Conservation (phyloP, 2,329 filamentous ascomycete genomes). For the Tolypocladium amazonense region DNA sequence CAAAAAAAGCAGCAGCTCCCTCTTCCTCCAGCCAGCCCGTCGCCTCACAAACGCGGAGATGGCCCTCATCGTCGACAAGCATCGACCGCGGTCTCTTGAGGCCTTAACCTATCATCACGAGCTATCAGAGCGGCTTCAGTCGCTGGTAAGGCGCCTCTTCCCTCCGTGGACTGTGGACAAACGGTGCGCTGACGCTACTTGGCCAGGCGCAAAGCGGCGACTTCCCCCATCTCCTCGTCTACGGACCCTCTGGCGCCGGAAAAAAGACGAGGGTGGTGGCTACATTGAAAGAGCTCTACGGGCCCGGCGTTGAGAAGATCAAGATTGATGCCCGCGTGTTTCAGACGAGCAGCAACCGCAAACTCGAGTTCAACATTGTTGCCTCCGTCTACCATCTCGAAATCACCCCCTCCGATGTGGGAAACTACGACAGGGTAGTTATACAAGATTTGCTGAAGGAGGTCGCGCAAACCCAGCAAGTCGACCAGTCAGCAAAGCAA, state of each 20-base stretch:
- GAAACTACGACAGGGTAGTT: conserved; percentile 91
- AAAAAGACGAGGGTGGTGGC: conserved; percentile 97
- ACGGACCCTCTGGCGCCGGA: conserved; percentile 89
- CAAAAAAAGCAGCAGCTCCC: conserved; percentile 11
- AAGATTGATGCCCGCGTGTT: conserved; percentile 98
- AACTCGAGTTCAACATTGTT: conserved; percentile 98
- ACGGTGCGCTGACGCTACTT: conserved; percentile 2
- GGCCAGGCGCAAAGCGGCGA: conserved; percentile 85
- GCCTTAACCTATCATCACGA: conserved; percentile 78
- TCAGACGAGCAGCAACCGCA: conserved; percentile 89
- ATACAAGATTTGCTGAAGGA: conserved; percentile 94
- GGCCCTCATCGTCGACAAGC: conserved; percentile 63
- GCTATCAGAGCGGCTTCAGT: conserved; percentile 75
- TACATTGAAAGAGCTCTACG: conserved; percentile 89
- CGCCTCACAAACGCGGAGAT: conserved; percentile 26
- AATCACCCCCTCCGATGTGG: conserved; percentile 94
- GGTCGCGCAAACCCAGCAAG: conserved; percentile 96
- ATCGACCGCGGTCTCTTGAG: conserved; percentile 64
- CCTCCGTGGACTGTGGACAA: background rate
- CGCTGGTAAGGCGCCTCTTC: conserved; percentile 53
- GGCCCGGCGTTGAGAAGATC: conserved; percentile 97
- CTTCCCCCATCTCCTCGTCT: conserved; percentile 94
- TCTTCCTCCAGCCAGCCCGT: conserved; percentile 5
- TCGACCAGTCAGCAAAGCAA: conserved; percentile 85
- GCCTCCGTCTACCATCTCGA: conserved; percentile 95